Evolutionary conservation across 345 rosid genomes (phyloP), one percentile per base, ranked within the genome.

Genomic region (Triadica sebifera): DNA sequence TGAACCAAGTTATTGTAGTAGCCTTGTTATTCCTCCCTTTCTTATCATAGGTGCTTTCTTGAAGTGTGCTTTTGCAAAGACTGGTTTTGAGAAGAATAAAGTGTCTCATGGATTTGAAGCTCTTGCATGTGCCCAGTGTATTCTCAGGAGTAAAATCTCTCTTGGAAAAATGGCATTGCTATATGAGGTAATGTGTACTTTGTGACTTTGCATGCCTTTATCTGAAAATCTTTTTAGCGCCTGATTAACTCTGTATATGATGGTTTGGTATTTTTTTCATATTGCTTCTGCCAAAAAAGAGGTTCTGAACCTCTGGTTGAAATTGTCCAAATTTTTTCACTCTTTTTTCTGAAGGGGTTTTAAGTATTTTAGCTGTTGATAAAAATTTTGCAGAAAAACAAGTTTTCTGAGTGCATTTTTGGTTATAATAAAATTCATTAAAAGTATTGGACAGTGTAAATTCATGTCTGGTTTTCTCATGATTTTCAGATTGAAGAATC

Each of bases 71-170:
- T 86, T 90, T 76, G 98, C 99, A 51, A 93, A 91, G 85, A 81
- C 65, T 84, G 85, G 87, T 77, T 90, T 95, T 65, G 94, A 93
- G 86, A 91, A 86, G 88, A 91, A 85, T 84, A 93, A 87, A 81
- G 89, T 93, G 67, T 88, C 94, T 62, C 89, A 77, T 81, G 99
- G 99, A 77, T 93, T 95, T 84, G 99, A 93, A 85, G 98, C 99
- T 80, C 97, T 95, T 83, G 97, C 97, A 67, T 94, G 90, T 60
- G 97, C 99, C 56, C 99, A 95, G 34, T 82, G 83, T 81, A 87
- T 93, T 81, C 91, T 95, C 19, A 93, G 89, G 81, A 91, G 99
- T 85, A 88, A 87, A 83, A 84, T 74, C 58, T 91, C 97, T 72
- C 96, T 93, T 55, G 88, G 84, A 62, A 90, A 89, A 78, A 85